These are phyloP conservation scores for Raphanus sativus DNA, from an alignment of 345 rosid genomes.

Conservation along the genomic window DNA sequence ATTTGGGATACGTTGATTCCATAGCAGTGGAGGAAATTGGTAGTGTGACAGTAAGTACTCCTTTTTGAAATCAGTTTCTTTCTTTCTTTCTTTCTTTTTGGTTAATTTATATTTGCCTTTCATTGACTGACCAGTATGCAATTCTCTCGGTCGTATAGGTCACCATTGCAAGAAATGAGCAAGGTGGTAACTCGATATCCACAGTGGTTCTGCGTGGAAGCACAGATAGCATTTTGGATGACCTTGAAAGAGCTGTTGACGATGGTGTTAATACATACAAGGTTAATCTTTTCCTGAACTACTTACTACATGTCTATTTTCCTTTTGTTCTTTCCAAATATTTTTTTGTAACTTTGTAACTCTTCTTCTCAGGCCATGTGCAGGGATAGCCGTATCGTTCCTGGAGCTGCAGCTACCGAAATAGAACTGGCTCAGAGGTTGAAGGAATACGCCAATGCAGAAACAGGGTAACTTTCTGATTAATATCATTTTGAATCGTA, in stretches of 20 bases:
- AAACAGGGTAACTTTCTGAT: conserved; percentile 67
- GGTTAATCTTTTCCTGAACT: conserved; percentile 47
- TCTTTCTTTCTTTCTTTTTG: neutral
- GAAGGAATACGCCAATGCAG: conserved; percentile 87
- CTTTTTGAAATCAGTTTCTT: neutral
- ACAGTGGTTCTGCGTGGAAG: conserved; percentile 95
- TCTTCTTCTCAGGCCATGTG: conserved; percentile 78
- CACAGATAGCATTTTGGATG: conserved; percentile 92
- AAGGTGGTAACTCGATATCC: conserved; percentile 83
- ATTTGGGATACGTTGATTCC: conserved; percentile 87
- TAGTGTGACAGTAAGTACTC: conserved; percentile 75
- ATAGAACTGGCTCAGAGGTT: conserved; percentile 92
- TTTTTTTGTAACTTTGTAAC: neutral
- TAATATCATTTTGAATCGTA: neutral
- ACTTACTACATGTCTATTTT: neutral
- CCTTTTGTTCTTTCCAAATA: neutral
- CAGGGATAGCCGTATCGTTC: conserved; percentile 88
- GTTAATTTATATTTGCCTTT: neutral
- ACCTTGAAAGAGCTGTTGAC: conserved; percentile 99
- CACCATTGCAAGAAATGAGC: conserved; percentile 83
- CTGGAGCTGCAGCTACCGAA: conserved; percentile 97
- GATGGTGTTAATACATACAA: conserved; percentile 99
- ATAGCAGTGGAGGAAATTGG: conserved; percentile 96
- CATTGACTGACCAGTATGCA: neutral
- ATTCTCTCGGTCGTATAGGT: conserved; percentile 46